Evolutionary conservation across 2,329 filamentous ascomycete genomes (phyloP), one percentile per base, ranked within the genome.

Genomic region (Aspergillus arachidicola): DNA sequence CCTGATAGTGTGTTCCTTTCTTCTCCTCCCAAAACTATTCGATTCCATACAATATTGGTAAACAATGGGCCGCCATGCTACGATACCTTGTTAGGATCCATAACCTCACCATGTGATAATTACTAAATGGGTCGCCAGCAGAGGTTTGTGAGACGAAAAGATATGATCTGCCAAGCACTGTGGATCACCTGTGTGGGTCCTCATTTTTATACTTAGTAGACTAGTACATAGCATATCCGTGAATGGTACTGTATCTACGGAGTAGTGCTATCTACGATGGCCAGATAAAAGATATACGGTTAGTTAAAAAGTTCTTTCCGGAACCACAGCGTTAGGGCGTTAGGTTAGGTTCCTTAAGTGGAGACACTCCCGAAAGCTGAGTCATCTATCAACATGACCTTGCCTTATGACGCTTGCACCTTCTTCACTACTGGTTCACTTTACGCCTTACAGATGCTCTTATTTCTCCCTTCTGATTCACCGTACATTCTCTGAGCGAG

Each of bases 301-400:
- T 41, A 41, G 36, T 41, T 41, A 9, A n/a, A 41, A 41, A 23
- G 45, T 12, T 48, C 12, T 28, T 48, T 48, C 45, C 45, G 45
- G 45, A 48, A 26, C 21, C 45, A 48, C 14, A 11, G 45, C 23
- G 12, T 48, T 48, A 48, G 21, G 45, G 45, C 23, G 12, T 48
- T 48, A 48, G 21, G 43, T 16, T 46, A 46, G 21, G 16, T 41
- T 41, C 14, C 9, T 23, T 19, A 16, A 14, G 45, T 48, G n/a
- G 30, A 19, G 10, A 51, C 14, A 2, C n/a, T 14, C 65, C 66
- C 64, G 53, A 21, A 23, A 60, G 74, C 71, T 77, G 74, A 77
- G 75, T 77, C 75, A 77, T 70, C 73, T 73, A 74, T 75, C 69
- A 65, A 54, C 59, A 67, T 75, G 74, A 76, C 70, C 69, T 69